Conservation (phyloP, 106 monocot species). For the Narthecium ossifragum region DNA sequence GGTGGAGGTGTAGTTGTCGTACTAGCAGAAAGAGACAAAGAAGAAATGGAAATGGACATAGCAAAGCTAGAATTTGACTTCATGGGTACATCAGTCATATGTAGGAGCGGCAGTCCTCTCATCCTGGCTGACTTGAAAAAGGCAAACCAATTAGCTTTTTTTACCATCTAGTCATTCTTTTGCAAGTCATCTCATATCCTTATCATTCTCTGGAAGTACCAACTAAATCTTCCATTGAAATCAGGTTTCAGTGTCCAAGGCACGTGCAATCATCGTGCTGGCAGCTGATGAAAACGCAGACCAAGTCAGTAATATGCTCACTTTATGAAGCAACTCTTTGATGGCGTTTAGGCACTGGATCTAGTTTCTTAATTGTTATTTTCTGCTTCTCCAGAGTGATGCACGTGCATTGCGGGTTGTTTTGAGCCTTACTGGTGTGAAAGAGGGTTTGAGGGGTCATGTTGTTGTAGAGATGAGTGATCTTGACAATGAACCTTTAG, state of each 20-base stretch:
- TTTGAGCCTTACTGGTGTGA: constrained; percentile 91
- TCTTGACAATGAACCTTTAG: constrained; percentile 92
- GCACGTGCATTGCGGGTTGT: constrained; percentile 86
- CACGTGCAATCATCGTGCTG: constrained; percentile 89
- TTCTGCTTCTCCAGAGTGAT: constrained; percentile 59
- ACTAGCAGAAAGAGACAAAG: constrained; percentile 90
- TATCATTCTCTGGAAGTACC: no score
- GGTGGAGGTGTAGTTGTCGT: constrained; percentile 90
- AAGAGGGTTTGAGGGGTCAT: constrained; percentile 82
- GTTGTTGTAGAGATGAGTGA: constrained; percentile 95
- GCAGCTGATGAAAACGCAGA: constrained; percentile 91
- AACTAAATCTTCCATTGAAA: no score
- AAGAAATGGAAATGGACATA: constrained; percentile 97
- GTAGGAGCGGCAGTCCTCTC: constrained; percentile 94
- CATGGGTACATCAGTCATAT: constrained; percentile 95
- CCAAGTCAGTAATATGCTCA: constrained; percentile 62
- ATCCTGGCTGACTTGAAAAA: constrained; percentile 96
- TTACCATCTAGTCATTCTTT: not conserved
- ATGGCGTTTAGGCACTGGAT: no score
- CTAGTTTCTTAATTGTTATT: constrained; percentile 3
- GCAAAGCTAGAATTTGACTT: constrained; percentile 93
- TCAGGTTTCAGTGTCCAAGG: constrained; percentile 96
- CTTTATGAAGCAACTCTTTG: no score
- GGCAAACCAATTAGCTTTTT: constrained; percentile 16
- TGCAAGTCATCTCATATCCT: no score